Evolutionary conservation across 2,329 filamentous ascomycete species (phyloP), one percentile per base, ranked within the genome.

Genomic region (Pseudocercospora eumusae): DNA sequence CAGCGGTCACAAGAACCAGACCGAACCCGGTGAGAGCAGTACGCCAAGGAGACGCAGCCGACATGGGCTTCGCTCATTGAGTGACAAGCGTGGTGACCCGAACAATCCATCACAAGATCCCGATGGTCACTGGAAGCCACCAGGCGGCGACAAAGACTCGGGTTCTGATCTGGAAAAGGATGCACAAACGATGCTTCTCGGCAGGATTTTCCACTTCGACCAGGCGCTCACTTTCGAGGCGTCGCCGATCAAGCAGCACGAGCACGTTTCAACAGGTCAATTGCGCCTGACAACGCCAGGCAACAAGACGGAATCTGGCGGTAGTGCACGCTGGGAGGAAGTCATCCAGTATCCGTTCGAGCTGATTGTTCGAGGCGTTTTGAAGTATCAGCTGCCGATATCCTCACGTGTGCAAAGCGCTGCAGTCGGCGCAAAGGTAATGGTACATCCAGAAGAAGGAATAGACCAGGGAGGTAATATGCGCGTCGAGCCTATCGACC

Each of bases 271-370:
- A 0, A 86, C 89, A 4, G 93, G 92, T 28, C 90, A 95, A 71
- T 86, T 99, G 67, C 89, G 93, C 42, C 84, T 99, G 3, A 79
- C 83, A 25, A 87, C 89, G 59, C 95, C 95, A 0, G 93, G 93
- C 3, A 99, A 98, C 75, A 88, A 88, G 69, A 98, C 95, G 0
- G 88, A 92, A 72, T 81, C 85, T 47, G 90, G 90, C 44, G 95
- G 93, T 8, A 88, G 88, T 1, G 87, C 90, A 72, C 86, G 93
- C 11, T 99, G 95, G 95, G 92, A 96, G 74, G 85, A 87, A 63
- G 93, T 98, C 52, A 82, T 97, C 56, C 86, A 96, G 67, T 90
- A 97, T 75, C 91, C 93, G 49, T 99, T 98, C 69, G 92, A 97
- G 68, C 83, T 99, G 54, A 93, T 98, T 64, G 85, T 99, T 45